These are phyloP conservation scores for Colletotrichum sp. DNA, from an alignment of 2,329 filamentous ascomycete species.

Conservation along the genomic window DNA sequence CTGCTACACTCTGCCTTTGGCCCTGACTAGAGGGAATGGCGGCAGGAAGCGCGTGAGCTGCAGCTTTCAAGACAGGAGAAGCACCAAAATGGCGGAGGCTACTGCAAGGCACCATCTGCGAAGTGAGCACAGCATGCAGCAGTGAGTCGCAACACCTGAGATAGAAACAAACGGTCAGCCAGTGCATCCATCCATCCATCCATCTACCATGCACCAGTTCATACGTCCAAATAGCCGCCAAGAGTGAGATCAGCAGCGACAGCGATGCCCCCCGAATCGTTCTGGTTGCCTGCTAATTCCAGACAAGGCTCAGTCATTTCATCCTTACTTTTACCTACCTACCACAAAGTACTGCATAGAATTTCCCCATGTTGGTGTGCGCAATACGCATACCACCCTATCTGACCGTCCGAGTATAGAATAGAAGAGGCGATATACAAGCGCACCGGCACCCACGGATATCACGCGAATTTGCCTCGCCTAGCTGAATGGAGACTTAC, in stretches of 20 bases:
- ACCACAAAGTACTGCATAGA: background rate
- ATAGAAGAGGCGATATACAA: background rate
- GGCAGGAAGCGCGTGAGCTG: conserved; percentile 14
- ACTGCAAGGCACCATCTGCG: conserved; percentile 22
- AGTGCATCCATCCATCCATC: background rate
- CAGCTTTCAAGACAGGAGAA: conserved; percentile 20
- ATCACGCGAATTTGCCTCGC: background rate
- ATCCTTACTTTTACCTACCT: conserved; percentile 1
- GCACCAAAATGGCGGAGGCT: conserved; percentile 13
- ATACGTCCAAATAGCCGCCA: background rate
- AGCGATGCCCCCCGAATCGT: background rate
- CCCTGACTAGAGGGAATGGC: background rate
- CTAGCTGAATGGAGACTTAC: background rate
- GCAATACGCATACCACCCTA: background rate
- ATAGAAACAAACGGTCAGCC: background rate
- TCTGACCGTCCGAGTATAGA: background rate
- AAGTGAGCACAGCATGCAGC: conserved; percentile 7
- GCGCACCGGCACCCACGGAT: background rate
- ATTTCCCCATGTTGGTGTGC: background rate
- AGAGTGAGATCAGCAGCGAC: background rate
- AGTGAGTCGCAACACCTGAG: background rate
- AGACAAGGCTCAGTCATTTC: background rate
- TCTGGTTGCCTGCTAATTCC: background rate
- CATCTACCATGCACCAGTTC: background rate
- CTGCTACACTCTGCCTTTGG: background rate